These are phyloP conservation scores for Nepenthes mirabilis DNA, from an alignment of 148 eudicot genomes.

Conservation along the genomic window DNA sequence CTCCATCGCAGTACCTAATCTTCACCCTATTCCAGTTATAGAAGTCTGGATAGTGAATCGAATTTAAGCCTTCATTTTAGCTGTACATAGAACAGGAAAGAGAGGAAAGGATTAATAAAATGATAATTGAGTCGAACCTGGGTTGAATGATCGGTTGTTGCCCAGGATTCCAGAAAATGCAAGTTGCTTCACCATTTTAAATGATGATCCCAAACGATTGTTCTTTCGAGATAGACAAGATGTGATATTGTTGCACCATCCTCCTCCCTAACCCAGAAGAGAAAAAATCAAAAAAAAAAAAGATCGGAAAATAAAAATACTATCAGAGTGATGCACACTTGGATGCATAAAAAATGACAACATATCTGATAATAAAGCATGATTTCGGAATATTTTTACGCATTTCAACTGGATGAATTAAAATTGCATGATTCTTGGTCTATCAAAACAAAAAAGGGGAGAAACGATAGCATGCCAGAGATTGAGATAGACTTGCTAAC, in stretches of 20 bases:
- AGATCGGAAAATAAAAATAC: neutral
- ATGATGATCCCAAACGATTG: constrained; percentile 62
- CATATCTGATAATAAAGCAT: too few species aligned
- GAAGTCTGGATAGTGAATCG: constrained; percentile 40
- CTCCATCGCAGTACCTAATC: constrained; percentile 89
- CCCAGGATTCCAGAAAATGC: constrained; percentile 69
- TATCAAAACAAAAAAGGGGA: too few species aligned
- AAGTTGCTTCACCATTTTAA: constrained; percentile 38
- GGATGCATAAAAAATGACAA: too few species aligned
- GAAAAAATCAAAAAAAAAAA: neutral
- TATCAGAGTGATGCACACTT: too few species aligned
- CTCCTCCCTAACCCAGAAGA: constrained; percentile 55
- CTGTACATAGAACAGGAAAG: neutral
- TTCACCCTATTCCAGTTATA: constrained; percentile 89
- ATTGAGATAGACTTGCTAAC: too few species aligned
- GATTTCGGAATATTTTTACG: too few species aligned
- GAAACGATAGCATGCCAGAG: too few species aligned
- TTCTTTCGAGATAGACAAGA: constrained; percentile 46
- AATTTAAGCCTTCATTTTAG: neutral
- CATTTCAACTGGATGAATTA: too few species aligned
- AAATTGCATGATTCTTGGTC: too few species aligned
- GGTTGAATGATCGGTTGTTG: constrained; percentile 40
- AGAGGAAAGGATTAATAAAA: neutral
- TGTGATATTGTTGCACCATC: constrained; percentile 84
- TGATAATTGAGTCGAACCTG: constrained; percentile 24